These are phyloP conservation scores for Penicillium pulvis DNA, from an alignment of 495 filamentous ascomycete genomes.

Conservation along the genomic window DNA sequence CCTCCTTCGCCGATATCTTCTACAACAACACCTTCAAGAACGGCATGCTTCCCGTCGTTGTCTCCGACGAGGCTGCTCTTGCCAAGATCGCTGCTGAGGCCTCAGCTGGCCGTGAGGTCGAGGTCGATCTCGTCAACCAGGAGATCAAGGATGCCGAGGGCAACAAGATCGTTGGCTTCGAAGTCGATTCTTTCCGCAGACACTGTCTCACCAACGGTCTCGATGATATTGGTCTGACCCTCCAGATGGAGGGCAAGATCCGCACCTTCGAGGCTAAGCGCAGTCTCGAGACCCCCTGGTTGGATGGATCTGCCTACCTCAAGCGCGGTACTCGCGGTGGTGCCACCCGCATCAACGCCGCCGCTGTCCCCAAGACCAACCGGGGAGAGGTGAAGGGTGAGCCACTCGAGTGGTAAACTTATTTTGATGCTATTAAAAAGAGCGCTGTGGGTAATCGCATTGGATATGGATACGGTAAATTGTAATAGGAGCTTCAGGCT, in stretches of 20 bases:
- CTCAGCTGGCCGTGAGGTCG: constrained; percentile 78
- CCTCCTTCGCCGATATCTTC: constrained; percentile 95
- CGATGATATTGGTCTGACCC: constrained; percentile 93
- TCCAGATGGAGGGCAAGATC: constrained; percentile 91
- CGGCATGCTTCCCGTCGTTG: constrained; percentile 89
- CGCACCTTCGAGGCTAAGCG: constrained; percentile 76
- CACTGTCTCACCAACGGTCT: constrained; percentile 94
- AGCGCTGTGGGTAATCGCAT: constrained; percentile 13
- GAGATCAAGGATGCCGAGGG: constrained; percentile 76
- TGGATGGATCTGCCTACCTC: constrained; percentile 87
- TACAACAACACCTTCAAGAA: constrained; percentile 99
- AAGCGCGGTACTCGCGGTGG: constrained; percentile 59
- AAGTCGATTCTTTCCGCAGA: constrained; percentile 89
- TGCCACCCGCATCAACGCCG: constrained; percentile 76
- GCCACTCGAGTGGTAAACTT: constrained; percentile 84
- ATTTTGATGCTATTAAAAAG: constrained; percentile 10
- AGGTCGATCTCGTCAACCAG: constrained; percentile 88
- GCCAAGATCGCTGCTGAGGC: constrained; percentile 78
- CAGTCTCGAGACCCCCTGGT: constrained; percentile 81
- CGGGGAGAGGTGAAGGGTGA: constrained; percentile 81
- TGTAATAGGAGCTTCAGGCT: constrained; percentile 8
- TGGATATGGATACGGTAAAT: constrained; percentile 14
- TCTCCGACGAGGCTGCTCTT: constrained; percentile 67
- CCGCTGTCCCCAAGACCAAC: constrained; percentile 87
- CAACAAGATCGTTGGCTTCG: constrained; percentile 71